Conservation (phyloP, 768 basidiomycete genomes). For the Trametes elegans region DNA sequence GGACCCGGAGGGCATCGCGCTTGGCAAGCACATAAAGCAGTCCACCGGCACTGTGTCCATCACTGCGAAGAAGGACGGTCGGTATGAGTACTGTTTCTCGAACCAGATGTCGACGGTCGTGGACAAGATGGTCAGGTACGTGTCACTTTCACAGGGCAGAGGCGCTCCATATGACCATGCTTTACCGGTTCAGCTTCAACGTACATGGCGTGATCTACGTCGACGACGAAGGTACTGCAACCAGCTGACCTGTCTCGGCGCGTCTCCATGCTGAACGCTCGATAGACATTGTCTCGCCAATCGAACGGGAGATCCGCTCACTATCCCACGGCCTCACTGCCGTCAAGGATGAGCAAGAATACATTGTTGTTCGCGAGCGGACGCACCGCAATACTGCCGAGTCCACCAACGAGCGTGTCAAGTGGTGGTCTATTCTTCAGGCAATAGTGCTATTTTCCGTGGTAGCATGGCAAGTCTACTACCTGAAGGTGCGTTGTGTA, state of each 20-base stretch:
- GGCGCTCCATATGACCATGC: conserved; percentile 92
- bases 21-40: conserved; percentile 82
- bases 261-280: not conserved
- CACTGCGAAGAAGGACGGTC: conserved; percentile 83
- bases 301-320: conserved; percentile 91
- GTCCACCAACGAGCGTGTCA: conserved; percentile 91
- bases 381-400: conserved; percentile 93
- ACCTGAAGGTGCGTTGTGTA: conserved; percentile 70
- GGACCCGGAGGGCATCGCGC: conserved; percentile 64
- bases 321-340: conserved; percentile 77
- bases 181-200: conserved; percentile 64
- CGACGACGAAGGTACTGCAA: conserved; percentile 75
- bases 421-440: conserved; percentile 98
- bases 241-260: not conserved
- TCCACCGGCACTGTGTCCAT: conserved; percentile 87
- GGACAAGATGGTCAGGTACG: conserved; percentile 91
- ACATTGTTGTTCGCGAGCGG: conserved; percentile 91
- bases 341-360: conserved; percentile 99
- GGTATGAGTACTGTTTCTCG: conserved; percentile 96
- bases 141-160: conserved; percentile 57
- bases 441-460: conserved; percentile 82
- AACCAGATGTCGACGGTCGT: conserved; percentile 98
- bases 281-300: conserved; percentile 84
- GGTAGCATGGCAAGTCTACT: conserved; percentile 97
- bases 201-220: conserved; percentile 97